phyloP scores from a whole-genome alignment of 192 early-diverging fungal species.

The Dissophora ornata region DNA sequence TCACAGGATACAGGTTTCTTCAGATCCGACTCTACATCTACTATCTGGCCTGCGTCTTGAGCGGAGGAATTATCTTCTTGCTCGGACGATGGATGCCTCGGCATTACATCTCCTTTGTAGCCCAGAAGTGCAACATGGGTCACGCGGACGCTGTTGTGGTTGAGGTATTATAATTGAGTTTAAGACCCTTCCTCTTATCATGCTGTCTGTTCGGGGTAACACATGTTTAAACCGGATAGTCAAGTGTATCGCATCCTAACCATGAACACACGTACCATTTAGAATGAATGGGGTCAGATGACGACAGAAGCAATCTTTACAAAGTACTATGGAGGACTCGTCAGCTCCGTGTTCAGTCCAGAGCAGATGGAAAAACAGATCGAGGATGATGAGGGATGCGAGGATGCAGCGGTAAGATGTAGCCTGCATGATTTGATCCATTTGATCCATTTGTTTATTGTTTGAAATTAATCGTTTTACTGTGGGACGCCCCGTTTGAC shows the following conservation, averaged over 20 bases:
- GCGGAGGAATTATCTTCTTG: conserved; percentile 78
- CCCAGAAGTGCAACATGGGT: conserved; percentile 65
- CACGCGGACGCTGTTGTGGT: conserved; percentile 77
- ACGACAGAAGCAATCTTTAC: conserved; percentile 61
- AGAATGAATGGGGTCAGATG: conserved; percentile 75
- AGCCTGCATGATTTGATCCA: neutral
- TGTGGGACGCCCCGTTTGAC: too few relatives aligned
- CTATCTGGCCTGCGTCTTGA: conserved; percentile 69
- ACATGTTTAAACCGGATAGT: conserved; percentile 4
- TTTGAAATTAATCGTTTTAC: too few relatives aligned
- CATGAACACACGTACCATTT: neutral
- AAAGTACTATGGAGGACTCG: conserved; percentile 72
- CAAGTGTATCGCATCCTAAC: neutral
- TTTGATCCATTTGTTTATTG: too few relatives aligned
- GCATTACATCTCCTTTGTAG: conserved; percentile 77
- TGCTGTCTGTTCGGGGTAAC: neutral
- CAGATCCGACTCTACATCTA: conserved; percentile 66
- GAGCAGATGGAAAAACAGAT: conserved; percentile 51
- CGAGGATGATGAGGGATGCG: conserved; percentile 13
- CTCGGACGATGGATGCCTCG: conserved; percentile 88
- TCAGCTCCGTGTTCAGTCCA: conserved; percentile 73
- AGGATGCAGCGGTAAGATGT: conserved; percentile 12
- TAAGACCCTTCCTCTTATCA: neutral
- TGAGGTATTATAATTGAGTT: too few relatives aligned
- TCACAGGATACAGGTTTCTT: conserved; percentile 70